These are phyloP conservation scores for Fusarium ramigenum DNA, from an alignment of 2,329 filamentous ascomycete species.

Conservation along the genomic window DNA sequence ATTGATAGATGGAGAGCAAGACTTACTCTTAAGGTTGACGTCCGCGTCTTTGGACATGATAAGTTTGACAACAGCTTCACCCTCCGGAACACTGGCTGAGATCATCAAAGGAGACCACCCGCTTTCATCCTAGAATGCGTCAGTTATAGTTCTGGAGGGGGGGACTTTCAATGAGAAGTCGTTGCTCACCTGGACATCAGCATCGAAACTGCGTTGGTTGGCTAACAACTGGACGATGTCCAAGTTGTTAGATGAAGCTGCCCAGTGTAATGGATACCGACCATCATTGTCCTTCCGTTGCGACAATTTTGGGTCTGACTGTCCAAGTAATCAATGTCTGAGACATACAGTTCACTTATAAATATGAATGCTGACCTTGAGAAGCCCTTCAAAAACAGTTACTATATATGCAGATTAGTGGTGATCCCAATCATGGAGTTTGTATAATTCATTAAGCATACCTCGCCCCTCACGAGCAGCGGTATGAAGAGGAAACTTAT, in stretches of 20 bases:
- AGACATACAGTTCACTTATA: neutral
- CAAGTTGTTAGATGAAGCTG: slow-evolving; percentile 81
- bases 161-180: too few relatives aligned
- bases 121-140: slow-evolving; percentile 68
- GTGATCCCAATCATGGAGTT: neutral
- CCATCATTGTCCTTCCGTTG: slow-evolving; percentile 82
- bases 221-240: slow-evolving; percentile 79
- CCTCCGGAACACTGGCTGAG: slow-evolving; percentile 76
- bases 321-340: neutral
- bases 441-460: slow-evolving; percentile 54
- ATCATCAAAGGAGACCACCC: slow-evolving; percentile 91
- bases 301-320: slow-evolving; percentile 84
- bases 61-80: slow-evolving; percentile 73
- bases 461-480: slow-evolving; percentile 86
- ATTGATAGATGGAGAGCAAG: neutral
- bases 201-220: slow-evolving; percentile 78
- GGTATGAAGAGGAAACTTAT: slow-evolving; percentile 86
- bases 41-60: slow-evolving; percentile 76
- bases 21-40: slow-evolving; percentile 75
- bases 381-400: slow-evolving; percentile 71
- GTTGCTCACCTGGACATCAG: slow-evolving; percentile 74
- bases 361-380: slow-evolving; percentile 41
- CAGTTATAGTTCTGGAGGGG: neutral
- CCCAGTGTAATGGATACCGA: slow-evolving; percentile 94
- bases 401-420: slow-evolving; percentile 56